phyloP scores from a whole-genome alignment of 2,329 filamentous ascomycete genomes.

The Basipetospora sp. region DNA sequence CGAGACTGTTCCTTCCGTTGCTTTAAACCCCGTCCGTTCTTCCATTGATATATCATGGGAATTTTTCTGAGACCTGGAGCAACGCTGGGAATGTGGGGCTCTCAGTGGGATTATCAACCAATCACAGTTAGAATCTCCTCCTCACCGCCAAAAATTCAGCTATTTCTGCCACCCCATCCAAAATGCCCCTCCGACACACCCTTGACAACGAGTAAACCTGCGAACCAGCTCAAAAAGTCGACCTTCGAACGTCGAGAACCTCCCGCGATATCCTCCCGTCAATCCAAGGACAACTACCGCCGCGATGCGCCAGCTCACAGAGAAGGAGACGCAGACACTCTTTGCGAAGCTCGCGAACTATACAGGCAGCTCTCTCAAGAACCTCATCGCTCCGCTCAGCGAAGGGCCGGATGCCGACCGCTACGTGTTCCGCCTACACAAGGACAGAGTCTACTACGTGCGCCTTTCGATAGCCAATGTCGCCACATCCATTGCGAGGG shows the following conservation, averaged over 20 bases:
- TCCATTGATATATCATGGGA: constrained; percentile 1
- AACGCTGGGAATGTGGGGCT: not conserved
- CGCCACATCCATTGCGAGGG: constrained; percentile 69
- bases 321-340: constrained; percentile 63
- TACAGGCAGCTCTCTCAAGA: constrained; percentile 71
- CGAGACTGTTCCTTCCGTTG: too few relatives aligned
- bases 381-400: constrained; percentile 62
- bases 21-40: not conserved
- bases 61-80: not conserved
- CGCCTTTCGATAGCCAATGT: constrained; percentile 80
- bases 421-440: constrained; percentile 73
- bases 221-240: too few relatives aligned
- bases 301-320: constrained; percentile 75
- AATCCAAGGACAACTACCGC: constrained; percentile 15
- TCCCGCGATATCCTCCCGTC: too few relatives aligned
- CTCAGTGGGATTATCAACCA: constrained; percentile 1
- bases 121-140: not conserved
- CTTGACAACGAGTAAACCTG: too few relatives aligned
- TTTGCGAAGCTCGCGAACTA: constrained; percentile 92
- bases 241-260: not conserved
- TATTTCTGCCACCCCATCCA: constrained; percentile 15
- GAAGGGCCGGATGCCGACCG: constrained; percentile 56
- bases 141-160: constrained; percentile 16
- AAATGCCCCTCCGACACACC: too few relatives aligned
- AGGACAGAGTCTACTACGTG: constrained; percentile 81